Conservation (phyloP, 352 stramenopile genomes). For the Thalassiosira oceanica region DNA sequence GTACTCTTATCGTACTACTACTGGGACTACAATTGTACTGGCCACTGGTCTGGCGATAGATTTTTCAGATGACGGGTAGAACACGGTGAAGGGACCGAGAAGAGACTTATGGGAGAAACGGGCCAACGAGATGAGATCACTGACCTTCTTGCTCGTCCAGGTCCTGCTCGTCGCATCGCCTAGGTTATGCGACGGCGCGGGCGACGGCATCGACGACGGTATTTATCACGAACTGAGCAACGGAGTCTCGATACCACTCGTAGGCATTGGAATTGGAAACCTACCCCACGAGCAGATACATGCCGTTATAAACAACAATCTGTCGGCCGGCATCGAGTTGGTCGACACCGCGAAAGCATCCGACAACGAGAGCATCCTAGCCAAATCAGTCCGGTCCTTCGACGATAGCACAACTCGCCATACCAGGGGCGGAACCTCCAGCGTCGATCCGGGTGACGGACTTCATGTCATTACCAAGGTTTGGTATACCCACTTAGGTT, state of each 20-base stretch:
- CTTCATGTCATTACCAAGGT: constrained; percentile 80
- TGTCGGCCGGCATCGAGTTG: constrained; percentile 45
- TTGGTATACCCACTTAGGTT: constrained; percentile 80
- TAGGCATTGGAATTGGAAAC: constrained; percentile 79
- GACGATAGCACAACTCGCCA: not conserved
- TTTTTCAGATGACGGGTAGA: too few relatives aligned
- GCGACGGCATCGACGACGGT: constrained; percentile 1
- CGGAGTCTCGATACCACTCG: constrained; percentile 56
- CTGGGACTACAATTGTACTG: too few relatives aligned
- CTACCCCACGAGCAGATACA: constrained; percentile 56
- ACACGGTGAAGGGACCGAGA: too few relatives aligned
- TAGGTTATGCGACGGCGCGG: not conserved
- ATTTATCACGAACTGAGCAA: constrained; percentile 30
- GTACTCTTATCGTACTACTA: too few relatives aligned
- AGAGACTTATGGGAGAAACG: too few relatives aligned
- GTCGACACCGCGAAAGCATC: constrained; percentile 76
- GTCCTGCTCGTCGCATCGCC: not conserved
- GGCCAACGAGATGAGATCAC: too few relatives aligned
- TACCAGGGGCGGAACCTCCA: constrained; percentile 7
- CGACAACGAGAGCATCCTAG: constrained; percentile 73
- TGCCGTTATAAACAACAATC: constrained; percentile 21
- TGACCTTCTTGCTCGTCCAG: not conserved
- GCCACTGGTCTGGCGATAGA: not conserved
- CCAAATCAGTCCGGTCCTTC: constrained; percentile 41
- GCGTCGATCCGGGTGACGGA: not conserved